phyloP scores from a whole-genome alignment of 768 basidiomycete genomes.

The Rickenella mellea region DNA sequence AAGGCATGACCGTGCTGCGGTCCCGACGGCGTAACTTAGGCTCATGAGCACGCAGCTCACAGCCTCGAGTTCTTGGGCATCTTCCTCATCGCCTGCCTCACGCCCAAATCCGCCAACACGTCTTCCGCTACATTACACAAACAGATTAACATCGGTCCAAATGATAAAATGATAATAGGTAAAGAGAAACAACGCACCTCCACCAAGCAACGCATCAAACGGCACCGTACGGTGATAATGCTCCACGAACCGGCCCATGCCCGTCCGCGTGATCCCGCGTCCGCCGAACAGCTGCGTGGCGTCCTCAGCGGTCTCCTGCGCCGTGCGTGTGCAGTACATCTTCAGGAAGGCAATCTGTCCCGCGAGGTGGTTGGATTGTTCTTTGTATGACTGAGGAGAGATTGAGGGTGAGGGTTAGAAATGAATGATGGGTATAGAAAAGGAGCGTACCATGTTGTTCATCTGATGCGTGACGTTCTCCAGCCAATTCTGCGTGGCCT shows the following conservation, averaged over 20 bases:
- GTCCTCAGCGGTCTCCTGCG: slow-evolving; percentile 73
- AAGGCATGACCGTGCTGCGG: no score
- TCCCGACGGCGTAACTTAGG: no score
- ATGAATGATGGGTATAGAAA: slow-evolving; percentile 2
- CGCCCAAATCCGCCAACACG: slow-evolving; percentile 21
- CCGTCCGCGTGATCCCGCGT: slow-evolving; percentile 70
- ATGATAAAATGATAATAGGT: neutral
- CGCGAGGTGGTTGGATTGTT: slow-evolving; percentile 65
- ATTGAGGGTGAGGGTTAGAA: slow-evolving; percentile 4
- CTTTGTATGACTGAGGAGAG: slow-evolving; percentile 45
- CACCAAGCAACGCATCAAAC: slow-evolving; percentile 32
- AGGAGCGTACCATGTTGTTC: slow-evolving; percentile 58
- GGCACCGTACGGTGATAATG: slow-evolving; percentile 40
- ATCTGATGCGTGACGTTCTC: slow-evolving; percentile 85
- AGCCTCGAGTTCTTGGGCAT: no score
- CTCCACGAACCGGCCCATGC: slow-evolving; percentile 72
- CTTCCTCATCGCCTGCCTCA: slow-evolving; percentile 25
- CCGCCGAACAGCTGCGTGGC: slow-evolving; percentile 88
- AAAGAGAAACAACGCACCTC: slow-evolving; percentile 17
- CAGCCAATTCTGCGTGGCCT: slow-evolving; percentile 77
- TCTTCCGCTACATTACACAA: no score
- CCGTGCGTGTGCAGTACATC: slow-evolving; percentile 64
- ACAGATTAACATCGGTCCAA: slow-evolving; percentile 2
- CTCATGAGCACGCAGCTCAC: no score
- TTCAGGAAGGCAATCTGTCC: slow-evolving; percentile 79